Conservation (phyloP, 805 yeast species). For the Pichia phayaonensis region DNA sequence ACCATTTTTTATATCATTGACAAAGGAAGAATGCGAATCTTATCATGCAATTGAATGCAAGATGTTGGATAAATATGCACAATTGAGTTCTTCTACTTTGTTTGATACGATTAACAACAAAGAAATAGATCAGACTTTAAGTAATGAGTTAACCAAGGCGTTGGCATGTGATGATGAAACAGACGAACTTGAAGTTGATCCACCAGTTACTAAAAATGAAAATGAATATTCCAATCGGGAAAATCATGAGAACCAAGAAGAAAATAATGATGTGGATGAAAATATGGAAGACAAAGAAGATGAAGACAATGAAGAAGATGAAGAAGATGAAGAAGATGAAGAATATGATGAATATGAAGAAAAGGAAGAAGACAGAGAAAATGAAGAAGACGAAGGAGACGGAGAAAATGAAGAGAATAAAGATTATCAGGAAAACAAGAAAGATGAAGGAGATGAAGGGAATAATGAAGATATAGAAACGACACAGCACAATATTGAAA, state of each 20-base stretch:
- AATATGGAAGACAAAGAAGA: neutral
- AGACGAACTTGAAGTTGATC: neutral
- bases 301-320: neutral
- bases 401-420: neutral
- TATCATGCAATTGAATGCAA: slow-evolving; percentile 52
- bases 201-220: neutral
- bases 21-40: slow-evolving; percentile 44
- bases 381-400: neutral
- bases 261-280: neutral
- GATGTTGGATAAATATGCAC: slow-evolving; percentile 42
- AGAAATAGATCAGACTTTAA: slow-evolving; percentile 12
- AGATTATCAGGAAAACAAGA: neutral
- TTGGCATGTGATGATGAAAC: neutral
- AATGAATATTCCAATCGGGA: neutral
- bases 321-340: neutral
- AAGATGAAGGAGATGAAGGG: neutral
- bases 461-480: neutral
- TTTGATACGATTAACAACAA: slow-evolving; percentile 20
- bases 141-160: slow-evolving; percentile 22
- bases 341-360: neutral
- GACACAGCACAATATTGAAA: neutral
- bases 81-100: slow-evolving; percentile 38
- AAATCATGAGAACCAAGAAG: neutral
- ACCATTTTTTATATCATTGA: slow-evolving; percentile 65
- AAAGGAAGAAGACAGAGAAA: neutral